Percentiles rank a stretch among this genome's conserved stretches.
Evolutionary conservation across 768 basidiomycete genomes (phyloP).

Genomic region (Cubamyces lactineus): DNA sequence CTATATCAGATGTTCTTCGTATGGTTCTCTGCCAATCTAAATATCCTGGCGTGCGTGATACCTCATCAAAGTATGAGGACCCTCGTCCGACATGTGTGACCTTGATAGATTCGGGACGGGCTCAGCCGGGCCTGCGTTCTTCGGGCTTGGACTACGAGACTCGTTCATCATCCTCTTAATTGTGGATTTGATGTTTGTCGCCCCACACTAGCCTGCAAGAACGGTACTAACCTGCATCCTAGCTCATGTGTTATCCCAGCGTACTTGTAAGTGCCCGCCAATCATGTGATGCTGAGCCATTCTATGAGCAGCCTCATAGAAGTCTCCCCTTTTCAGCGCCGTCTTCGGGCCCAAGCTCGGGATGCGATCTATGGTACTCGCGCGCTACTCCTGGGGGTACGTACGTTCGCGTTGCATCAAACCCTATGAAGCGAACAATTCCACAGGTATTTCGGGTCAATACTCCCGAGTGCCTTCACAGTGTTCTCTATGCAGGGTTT

Average conservation of each 20-base stretch:
- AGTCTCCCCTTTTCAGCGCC: constrained; percentile 36
- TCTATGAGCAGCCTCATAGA: neutral
- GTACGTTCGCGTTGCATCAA: neutral
- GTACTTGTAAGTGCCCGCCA: constrained; percentile 39
- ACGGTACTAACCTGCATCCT: neutral
- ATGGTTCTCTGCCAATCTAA: constrained; percentile 74
- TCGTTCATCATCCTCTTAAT: constrained; percentile 45
- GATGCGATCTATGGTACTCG: constrained; percentile 60
- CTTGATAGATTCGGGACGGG: constrained; percentile 49
- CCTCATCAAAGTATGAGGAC: neutral
- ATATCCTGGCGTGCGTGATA: constrained; percentile 54
- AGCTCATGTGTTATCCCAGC: constrained; percentile 43
- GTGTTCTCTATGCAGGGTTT: constrained; percentile 51
- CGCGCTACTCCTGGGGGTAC: constrained; percentile 57
- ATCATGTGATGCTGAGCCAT: no score
- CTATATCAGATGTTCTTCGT: constrained; percentile 70
- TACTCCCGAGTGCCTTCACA: constrained; percentile 44
- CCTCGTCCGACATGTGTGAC: neutral
- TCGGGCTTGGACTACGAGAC: constrained; percentile 48
- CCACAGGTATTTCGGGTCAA: constrained; percentile 43
- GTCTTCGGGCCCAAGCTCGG: constrained; percentile 59
- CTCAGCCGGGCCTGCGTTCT: constrained; percentile 53
- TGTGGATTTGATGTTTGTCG: constrained; percentile 48
- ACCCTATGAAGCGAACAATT: neutral
- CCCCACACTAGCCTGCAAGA: neutral